Conservation (phyloP, 371 early-diverging fungal species). For the Entomophthora muscae region DNA sequence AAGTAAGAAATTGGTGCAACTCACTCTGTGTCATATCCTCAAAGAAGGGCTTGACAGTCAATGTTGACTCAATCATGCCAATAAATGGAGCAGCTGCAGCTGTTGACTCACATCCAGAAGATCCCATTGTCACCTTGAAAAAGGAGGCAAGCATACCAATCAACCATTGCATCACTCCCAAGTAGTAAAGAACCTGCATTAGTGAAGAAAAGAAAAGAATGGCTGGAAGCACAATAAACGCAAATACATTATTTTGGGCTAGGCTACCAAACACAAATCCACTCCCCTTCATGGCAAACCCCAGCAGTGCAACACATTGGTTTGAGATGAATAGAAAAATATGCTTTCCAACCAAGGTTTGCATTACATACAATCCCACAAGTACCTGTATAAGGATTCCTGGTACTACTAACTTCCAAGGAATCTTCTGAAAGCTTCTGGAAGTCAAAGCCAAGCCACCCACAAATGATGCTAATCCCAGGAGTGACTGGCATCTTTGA, state of each 20-base stretch:
- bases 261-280: constrained; percentile 43
- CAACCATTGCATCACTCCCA: constrained; percentile 70
- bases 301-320: constrained; percentile 45
- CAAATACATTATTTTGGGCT: constrained; percentile 28
- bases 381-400: constrained; percentile 60
- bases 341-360: constrained; percentile 47
- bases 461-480: constrained; percentile 50
- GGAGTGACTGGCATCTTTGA: constrained; percentile 51
- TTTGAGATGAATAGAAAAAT: constrained; percentile 55
- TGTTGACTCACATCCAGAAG: constrained; percentile 40
- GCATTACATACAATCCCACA: constrained; percentile 62
- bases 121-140: constrained; percentile 39
- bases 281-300: constrained; percentile 39
- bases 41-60: constrained; percentile 57
- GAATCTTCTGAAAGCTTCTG: constrained; percentile 34
- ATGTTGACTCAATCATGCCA: constrained; percentile 34
- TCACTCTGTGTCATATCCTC: constrained; percentile 71
- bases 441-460: constrained; percentile 29
- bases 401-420: constrained; percentile 55
- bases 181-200: constrained; percentile 66
- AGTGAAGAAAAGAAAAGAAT: constrained; percentile 75
- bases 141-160: constrained; percentile 43
- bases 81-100: constrained; percentile 34
- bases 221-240: constrained; percentile 55
- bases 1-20: constrained; percentile 72